Percentiles rank a stretch among this genome's conserved stretches.
Conservation (phyloP, 352 stramenopile genomes). For the Phytophthora palmivora region DNA sequence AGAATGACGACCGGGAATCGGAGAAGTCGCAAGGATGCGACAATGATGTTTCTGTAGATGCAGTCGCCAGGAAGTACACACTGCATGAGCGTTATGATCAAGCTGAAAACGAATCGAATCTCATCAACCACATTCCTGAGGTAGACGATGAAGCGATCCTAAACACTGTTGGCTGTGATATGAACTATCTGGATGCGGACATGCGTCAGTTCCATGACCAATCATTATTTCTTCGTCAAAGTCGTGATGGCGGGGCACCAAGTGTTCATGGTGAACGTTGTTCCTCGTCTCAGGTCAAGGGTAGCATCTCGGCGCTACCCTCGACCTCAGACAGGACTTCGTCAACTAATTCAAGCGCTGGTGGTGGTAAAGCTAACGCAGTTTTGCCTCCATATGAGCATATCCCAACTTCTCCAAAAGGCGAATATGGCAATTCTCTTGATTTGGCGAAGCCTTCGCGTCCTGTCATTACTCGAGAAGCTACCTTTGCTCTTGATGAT, state of each 20-base stretch:
- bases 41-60: constrained; percentile 11
- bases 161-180: constrained; percentile 66
- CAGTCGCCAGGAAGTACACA: constrained; percentile 22
- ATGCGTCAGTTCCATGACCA: constrained; percentile 81
- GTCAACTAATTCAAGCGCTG: constrained; percentile 5
- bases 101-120: constrained; percentile 1
- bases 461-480: constrained; percentile 23
- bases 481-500: constrained; percentile 24
- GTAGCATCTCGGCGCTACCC: constrained; percentile 4
- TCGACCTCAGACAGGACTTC: background rate
- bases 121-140: constrained; percentile 15
- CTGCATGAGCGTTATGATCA: constrained; percentile 13
- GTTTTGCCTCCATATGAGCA: constrained; percentile 22
- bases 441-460: constrained; percentile 11
- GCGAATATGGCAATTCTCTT: constrained; percentile 1
- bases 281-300: constrained; percentile 25
- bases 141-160: constrained; percentile 23
- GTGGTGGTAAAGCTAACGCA: too few relatives aligned
- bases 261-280: constrained; percentile 26
- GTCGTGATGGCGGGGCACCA: constrained; percentile 11
- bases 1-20: constrained; percentile 5
- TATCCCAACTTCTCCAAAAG: constrained; percentile 29
- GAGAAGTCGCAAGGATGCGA: constrained; percentile 9
- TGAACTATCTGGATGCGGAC: constrained; percentile 65
- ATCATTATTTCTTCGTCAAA: constrained; percentile 48